These are phyloP conservation scores for Croton setiger DNA, from an alignment of 441 rosid species.

Conservation along the genomic window DNA sequence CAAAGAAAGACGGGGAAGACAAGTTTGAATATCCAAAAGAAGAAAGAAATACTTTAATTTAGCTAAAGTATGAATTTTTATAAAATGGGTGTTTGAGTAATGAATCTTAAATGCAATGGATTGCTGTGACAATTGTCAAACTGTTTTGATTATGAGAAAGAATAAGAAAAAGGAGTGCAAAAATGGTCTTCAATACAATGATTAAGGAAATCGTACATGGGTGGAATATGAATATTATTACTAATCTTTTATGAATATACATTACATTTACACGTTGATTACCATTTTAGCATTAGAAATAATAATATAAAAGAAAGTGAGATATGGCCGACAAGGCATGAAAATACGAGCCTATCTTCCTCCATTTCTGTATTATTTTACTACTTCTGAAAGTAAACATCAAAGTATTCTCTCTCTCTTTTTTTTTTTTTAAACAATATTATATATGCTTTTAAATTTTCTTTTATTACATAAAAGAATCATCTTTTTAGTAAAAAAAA, in stretches of 20 bases:
- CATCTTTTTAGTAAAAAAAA: no score
- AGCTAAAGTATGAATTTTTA: conserved; percentile 5
- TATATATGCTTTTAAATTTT: no score
- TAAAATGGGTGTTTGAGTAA: conserved; percentile 21
- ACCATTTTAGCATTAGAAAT: neutral
- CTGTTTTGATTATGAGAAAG: conserved; percentile 19
- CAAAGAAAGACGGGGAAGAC: conserved; percentile 13
- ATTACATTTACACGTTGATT: neutral
- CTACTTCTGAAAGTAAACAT: conserved; percentile 19
- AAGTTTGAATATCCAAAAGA: conserved; percentile 12
- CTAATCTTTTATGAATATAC: neutral
- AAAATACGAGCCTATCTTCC: conserved; percentile 27
- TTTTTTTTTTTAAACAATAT: no score
- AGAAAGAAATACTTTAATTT: neutral
- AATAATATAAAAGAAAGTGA: neutral
- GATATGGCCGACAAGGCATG: conserved; percentile 55
- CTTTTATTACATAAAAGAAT: no score
- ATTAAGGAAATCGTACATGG: conserved; percentile 26
- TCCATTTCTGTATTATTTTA: conserved; percentile 33
- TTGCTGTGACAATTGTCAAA: conserved; percentile 23
- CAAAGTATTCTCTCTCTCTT: conserved; percentile 7
- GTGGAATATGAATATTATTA: conserved; percentile 15
- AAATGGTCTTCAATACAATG: conserved; percentile 23
- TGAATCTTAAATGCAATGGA: conserved; percentile 25
- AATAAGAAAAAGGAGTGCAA: conserved; percentile 20